Evolutionary conservation across 169 alveolate species (phyloP).

Genomic region (Babesia bigemina): DNA sequence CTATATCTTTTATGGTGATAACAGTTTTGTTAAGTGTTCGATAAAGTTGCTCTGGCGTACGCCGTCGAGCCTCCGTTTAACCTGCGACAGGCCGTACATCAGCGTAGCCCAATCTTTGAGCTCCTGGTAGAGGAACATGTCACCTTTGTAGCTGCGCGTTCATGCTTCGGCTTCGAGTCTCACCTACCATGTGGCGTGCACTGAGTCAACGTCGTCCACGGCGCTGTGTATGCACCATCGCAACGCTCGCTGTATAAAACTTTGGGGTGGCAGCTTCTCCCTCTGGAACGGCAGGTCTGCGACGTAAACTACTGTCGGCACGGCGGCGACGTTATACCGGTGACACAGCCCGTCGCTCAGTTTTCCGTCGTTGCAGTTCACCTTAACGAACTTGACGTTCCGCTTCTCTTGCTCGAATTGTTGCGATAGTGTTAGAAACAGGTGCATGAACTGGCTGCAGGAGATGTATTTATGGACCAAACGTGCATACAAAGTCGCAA

Average conservation of each 20-base stretch:
- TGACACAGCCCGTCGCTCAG: conserved; percentile 34
- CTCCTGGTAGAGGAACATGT: conserved; percentile 45
- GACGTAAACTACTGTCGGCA: conserved; percentile 54
- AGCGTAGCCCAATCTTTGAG: conserved; percentile 51
- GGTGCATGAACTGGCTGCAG: conserved; percentile 34
- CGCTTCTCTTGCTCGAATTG: conserved; percentile 33
- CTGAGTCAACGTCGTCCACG: conserved; percentile 23
- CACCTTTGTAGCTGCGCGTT: conserved; percentile 57
- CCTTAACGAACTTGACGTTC: conserved; percentile 32
- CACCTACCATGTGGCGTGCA: conserved; percentile 49
- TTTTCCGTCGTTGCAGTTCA: conserved; percentile 46
- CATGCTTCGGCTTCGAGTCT: too few relatives aligned
- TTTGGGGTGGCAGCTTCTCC: conserved; percentile 17
- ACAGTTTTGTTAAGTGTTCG: background rate
- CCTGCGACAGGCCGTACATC: conserved; percentile 33
- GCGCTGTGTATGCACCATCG: conserved; percentile 4
- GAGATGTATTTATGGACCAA: too few relatives aligned
- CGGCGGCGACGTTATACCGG: conserved; percentile 40
- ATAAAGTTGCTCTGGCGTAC: background rate
- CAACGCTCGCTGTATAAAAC: conserved; percentile 7
- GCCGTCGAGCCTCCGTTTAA: conserved; percentile 27
- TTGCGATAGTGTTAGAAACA: conserved; percentile 31
- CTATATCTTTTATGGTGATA: conserved; percentile 24
- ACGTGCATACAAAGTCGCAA: too few relatives aligned
- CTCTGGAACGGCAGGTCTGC: conserved; percentile 30